Evolutionary conservation across 345 rosid genomes (phyloP).

Genomic region (Geranium brycei): DNA sequence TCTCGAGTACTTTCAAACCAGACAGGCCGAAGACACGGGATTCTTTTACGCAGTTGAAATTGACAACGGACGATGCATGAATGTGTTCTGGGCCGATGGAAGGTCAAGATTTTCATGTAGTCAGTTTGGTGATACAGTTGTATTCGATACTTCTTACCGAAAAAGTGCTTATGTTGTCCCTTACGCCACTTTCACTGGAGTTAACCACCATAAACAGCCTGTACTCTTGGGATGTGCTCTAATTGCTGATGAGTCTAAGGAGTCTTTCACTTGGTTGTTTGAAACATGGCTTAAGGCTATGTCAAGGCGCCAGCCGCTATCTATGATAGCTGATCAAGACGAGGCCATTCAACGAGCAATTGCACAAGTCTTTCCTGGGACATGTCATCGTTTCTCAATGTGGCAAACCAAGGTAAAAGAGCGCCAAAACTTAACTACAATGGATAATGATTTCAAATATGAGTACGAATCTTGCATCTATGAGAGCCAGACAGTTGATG

Average conservation of each 20-base stretch:
- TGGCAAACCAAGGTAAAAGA: conserved; percentile 70
- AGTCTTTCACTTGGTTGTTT: conserved; percentile 63
- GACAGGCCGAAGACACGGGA: conserved; percentile 72
- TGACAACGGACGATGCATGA: conserved; percentile 47
- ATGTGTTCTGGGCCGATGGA: conserved; percentile 85
- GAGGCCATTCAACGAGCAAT: conserved; percentile 57
- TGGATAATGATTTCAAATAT: conserved; percentile 42
- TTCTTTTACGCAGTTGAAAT: conserved; percentile 66
- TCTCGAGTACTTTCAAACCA: conserved; percentile 60
- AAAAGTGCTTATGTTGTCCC: conserved; percentile 45
- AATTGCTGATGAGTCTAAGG: conserved; percentile 59
- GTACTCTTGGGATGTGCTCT: conserved; percentile 84
- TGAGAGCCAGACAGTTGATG: conserved; percentile 49
- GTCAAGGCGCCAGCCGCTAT: conserved; percentile 57
- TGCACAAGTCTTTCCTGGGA: conserved; percentile 52
- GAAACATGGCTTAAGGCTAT: conserved; percentile 76
- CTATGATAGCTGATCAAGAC: conserved; percentile 81
- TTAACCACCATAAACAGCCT: conserved; percentile 81
- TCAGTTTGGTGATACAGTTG: conserved; percentile 67
- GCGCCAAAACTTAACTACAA: conserved; percentile 37
- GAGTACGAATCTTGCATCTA: conserved; percentile 65
- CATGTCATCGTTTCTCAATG: conserved; percentile 61
- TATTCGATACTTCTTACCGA: conserved; percentile 70
- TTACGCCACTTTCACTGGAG: conserved; percentile 68
- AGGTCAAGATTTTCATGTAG: conserved; percentile 78